Evolutionary conservation across 1,284 basidiomycete genomes (phyloP), one percentile per base, ranked within the genome.

Genomic region (Anthracocystis panici-leucophaei): DNA sequence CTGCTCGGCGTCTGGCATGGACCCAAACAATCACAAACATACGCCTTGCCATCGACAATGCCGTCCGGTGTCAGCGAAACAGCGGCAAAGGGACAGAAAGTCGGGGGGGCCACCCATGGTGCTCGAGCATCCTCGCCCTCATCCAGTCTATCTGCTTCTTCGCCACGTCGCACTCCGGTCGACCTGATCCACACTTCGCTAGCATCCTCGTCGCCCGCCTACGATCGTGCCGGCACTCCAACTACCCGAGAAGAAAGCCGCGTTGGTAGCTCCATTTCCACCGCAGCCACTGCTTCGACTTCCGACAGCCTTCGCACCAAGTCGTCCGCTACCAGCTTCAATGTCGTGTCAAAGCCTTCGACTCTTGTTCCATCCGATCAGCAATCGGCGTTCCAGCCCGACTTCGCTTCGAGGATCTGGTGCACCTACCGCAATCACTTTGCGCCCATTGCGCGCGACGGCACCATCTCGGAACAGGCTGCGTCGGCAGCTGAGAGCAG

Each of bases 351-450:
- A 12, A 29, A 51, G 11, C 18, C 46, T 21, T 35, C 54, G 7
- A 12, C 23, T 5, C 29, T 51, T 3, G 44, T 29, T 44, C 8
- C 41, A 5, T 20, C 53, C 4, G 61, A 68, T 25, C 38, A 50
- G 25, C 68, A 71, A 16, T 64, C 59, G 8, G 60, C 74, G 3
- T 76, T 76, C 16, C 74, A 81, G 35, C 29, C 53, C 8, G 79
- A 79, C 38, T 78, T 82, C 45, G 65, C 66, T 45, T 81, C 76
- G 0, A 65, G 82, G 18, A 72, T 84, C 49, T 84, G 83, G 83
- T 84, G 83, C 63, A 82, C 82, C 6, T 84, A 84, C 55, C 79
- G 83, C 45, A 80, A 72, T 48, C 66, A 83, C 20, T 84, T 84
- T 65, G 65, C 66, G 3, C 81, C 83, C 23, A 84, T 84, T 53